A percentile compares a stretch with the other conserved stretches of the same genome.
phyloP scores from a whole-genome alignment of 2,329 filamentous ascomycete genomes.

The Claviceps maximensis region DNA sequence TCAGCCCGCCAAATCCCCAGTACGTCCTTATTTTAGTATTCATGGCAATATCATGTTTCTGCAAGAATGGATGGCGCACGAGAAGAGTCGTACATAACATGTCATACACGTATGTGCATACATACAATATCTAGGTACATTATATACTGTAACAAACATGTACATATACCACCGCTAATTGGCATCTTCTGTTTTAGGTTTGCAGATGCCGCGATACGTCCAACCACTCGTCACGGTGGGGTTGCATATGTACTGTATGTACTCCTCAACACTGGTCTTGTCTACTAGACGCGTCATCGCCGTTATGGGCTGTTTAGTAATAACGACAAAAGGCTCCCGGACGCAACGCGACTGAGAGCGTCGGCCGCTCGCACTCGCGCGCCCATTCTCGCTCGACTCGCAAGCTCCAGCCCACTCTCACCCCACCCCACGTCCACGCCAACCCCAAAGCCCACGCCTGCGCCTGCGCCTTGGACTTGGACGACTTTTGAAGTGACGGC shows the following conservation, averaged over 20 bases:
- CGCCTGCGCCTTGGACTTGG: not conserved
- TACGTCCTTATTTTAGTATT: not conserved
- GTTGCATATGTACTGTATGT: not conserved
- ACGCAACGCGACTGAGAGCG: not conserved
- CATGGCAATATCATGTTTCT: not conserved
- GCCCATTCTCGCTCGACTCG: not conserved
- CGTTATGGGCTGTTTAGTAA: not conserved
- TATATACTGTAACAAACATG: no score
- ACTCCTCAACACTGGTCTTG: no score
- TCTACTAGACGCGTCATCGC: not conserved
- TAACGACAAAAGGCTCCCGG: not conserved
- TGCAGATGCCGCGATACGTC: not conserved
- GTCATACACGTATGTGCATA: not conserved
- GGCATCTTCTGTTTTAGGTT: not conserved
- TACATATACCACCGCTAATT: no score
- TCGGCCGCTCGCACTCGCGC: not conserved
- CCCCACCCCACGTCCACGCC: not conserved
- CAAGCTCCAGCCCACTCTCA: not conserved
- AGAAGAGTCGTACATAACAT: not conserved
- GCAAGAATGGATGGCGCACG: not conserved
- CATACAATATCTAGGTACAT: not conserved
- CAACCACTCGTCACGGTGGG: not conserved
- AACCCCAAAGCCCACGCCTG: not conserved
- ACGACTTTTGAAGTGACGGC: not conserved
- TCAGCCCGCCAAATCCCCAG: not conserved